Evolutionary conservation across 176 grass and related monocot species (phyloP).

Genomic region (Aegilops bicornis): DNA sequence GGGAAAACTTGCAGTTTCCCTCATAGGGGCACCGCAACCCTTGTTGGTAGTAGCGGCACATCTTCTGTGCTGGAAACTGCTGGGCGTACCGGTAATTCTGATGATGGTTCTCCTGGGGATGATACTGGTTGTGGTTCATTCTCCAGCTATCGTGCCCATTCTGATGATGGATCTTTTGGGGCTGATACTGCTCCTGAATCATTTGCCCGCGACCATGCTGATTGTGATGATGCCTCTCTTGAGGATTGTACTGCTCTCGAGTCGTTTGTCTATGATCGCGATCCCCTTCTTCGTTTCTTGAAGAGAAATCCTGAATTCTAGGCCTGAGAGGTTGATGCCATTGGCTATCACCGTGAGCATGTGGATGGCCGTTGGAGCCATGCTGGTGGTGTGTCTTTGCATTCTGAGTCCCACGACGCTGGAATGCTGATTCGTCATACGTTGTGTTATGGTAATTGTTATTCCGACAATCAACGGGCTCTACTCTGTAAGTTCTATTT

Average conservation of each 20-base stretch:
- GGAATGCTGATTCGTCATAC: background rate
- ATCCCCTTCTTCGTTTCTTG: background rate
- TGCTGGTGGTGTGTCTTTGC: background rate
- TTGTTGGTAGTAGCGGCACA: conserved; percentile 23
- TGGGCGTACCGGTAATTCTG: background rate
- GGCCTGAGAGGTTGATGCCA: conserved; percentile 7
- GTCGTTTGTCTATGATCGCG: background rate
- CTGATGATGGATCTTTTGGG: conserved; percentile 6
- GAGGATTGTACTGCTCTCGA: background rate
- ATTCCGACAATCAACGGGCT: background rate
- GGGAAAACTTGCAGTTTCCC: conserved; percentile 32
- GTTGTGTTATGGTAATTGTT: background rate
- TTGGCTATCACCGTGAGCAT: background rate
- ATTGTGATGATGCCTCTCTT: background rate
- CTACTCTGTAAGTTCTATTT: background rate
- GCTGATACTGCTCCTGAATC: conserved; percentile 9
- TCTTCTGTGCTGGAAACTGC: background rate
- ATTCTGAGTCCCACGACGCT: conserved; percentile 7
- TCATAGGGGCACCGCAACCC: conserved; percentile 33
- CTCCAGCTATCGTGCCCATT: background rate
- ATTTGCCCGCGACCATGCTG: background rate
- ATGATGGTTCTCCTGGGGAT: background rate
- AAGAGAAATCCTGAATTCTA: conserved; percentile 19
- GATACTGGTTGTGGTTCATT: background rate
- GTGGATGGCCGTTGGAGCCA: conserved; percentile 18